Evolutionary conservation across 2,329 filamentous ascomycete genomes (phyloP), one percentile per base, ranked within the genome.

Genomic region (Fonsecaea monophora): DNA sequence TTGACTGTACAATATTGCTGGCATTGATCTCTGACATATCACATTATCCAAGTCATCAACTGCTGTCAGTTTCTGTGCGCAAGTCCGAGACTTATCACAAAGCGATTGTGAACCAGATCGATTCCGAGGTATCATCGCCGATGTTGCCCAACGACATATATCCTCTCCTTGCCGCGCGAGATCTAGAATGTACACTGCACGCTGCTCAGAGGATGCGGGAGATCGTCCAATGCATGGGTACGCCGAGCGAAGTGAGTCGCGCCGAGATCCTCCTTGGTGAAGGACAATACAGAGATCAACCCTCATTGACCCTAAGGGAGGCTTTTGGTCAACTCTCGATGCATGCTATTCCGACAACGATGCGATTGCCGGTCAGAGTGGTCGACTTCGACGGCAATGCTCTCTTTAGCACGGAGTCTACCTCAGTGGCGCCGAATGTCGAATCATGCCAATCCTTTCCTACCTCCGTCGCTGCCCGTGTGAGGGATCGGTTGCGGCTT

Each of bases 11-110:
- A 1, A 86, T 92, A 55, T 82, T 94, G 5, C 84, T 94, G 4
- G 90, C 90, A 4, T 80, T 93, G 2, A 85, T 90, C 1, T 92
- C 90, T 0, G 91, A 94, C 72, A 87, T 93, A 32, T 90, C 89
- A 1, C 89, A 93, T 74, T 78, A 78, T 38, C 74, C 77, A 63
- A 35, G 60, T 2, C 53, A 71, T 73, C 42, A 78, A 79, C 60
- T 67, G 12, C 64, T 63, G 18, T 45, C 67, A 74, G 78, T 42
- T 79, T 53, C 48, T 25, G 60, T 81, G 34, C 73, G 77, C 2
- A 80, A 83, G 54, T 79, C 83, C 38, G 81, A 83, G n/a, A 82
- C 80, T 76, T 83, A 85, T 71, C 88, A 89, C 70, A 81, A 78
- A 25, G 86, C 87, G 53, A 87, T 92, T 58, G 79, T 85, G 59